phyloP scores from a whole-genome alignment of 768 basidiomycete species.

The Daedaleopsis nitida region DNA sequence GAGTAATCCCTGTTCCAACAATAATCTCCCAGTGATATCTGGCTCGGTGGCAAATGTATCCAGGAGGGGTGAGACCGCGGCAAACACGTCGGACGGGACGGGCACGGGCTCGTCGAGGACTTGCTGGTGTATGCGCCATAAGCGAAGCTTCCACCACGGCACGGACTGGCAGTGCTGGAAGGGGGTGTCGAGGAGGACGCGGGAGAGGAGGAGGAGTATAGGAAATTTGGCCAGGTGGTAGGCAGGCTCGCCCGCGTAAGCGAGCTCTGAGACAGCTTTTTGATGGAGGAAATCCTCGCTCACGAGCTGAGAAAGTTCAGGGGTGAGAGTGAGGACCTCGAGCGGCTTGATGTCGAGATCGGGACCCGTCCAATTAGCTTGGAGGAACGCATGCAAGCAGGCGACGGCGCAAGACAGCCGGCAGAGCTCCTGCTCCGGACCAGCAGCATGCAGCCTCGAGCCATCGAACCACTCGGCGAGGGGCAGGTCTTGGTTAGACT shows the following conservation, averaged over 20 bases:
- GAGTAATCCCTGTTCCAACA: conserved; percentile 79
- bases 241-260: conserved; percentile 89
- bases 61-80: conserved; percentile 44
- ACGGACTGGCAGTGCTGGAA: conserved; percentile 52
- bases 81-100: conserved; percentile 44
- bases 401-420: conserved; percentile 72
- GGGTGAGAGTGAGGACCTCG: conserved; percentile 39
- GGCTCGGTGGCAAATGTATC: conserved; percentile 48
- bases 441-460: conserved; percentile 30
- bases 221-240: conserved; percentile 84
- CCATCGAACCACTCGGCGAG: conserved; percentile 40
- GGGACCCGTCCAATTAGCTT: conserved; percentile 97
- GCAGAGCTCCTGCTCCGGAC: conserved; percentile 51
- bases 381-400: conserved; percentile 87
- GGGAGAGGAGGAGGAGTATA: conserved; percentile 73
- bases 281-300: conserved; percentile 57
- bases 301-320: conserved; percentile 28
- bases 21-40: conserved; percentile 67
- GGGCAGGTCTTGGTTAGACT: conserved; percentile 31
- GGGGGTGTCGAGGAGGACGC: conserved; percentile 61
- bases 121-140: conserved; percentile 70
- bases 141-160: conserved; percentile 86
- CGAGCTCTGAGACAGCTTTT: conserved; percentile 73
- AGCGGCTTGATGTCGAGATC: conserved; percentile 60
- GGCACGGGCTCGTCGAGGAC: conserved; percentile 84